Evolutionary conservation across 768 basidiomycete genomes (phyloP).

Genomic region (Auricularia auricula-judae): DNA sequence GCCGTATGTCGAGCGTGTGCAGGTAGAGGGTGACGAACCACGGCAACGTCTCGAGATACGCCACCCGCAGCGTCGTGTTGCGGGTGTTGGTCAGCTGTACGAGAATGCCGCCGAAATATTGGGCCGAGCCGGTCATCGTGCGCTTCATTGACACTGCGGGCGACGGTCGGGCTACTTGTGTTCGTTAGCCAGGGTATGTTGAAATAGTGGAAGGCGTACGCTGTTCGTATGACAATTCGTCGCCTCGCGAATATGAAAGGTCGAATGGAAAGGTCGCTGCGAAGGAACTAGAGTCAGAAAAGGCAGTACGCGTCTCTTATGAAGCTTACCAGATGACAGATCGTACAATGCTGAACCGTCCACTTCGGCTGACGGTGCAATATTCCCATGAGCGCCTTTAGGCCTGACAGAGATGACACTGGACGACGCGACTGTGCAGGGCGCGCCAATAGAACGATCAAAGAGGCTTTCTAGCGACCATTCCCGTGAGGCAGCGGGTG

Average conservation of each 20-base stretch:
- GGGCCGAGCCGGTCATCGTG: constrained; percentile 60
- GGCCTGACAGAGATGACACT: constrained; percentile 35
- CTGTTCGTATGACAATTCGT: too few species aligned
- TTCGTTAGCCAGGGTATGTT: too few species aligned
- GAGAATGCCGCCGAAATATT: constrained; percentile 64
- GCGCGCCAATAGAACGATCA: constrained; percentile 45
- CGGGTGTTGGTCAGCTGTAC: constrained; percentile 55
- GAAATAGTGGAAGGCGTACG: too few species aligned
- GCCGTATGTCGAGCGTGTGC: constrained; percentile 55
- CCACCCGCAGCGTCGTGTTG: constrained; percentile 29
- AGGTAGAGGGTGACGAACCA: constrained; percentile 86
- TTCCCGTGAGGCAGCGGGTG: constrained; percentile 36
- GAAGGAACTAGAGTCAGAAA: not conserved
- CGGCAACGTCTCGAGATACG: constrained; percentile 88
- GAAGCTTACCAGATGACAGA: not conserved
- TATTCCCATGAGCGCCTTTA: constrained; percentile 19
- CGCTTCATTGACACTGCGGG: constrained; percentile 35
- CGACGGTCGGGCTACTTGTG: not conserved
- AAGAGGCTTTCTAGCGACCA: constrained; percentile 67
- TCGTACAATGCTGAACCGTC: not conserved
- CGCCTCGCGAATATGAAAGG: not conserved
- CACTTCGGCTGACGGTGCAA: not conserved
- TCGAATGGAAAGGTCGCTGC: not conserved
- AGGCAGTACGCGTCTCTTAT: not conserved
- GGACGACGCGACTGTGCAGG: constrained; percentile 60